Base-by-base conservation (phyloP, 1,139 yeast genomes). In the Geotrichum siamense region DNA sequence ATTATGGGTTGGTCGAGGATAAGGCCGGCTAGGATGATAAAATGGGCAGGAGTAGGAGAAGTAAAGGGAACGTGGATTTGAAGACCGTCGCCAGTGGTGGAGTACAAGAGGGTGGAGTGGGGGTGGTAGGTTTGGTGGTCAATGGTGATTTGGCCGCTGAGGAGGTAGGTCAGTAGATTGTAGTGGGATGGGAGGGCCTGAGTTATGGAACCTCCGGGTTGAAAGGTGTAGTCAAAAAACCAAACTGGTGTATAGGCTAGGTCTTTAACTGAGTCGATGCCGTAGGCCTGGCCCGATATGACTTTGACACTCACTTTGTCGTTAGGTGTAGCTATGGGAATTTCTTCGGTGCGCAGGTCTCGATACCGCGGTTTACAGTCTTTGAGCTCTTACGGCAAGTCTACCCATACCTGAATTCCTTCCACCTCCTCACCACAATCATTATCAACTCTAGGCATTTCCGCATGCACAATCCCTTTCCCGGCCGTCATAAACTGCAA, bases 401-500 rank as follows among this genome's bases (percentile, higher is more conserved):
- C 94, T 38, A 85, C 91, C 93, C 94, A 85, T 40, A 86, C 65
- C 62, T 84, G 94, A 68, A 85, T 67, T 43, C 94, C 94, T 27
- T 67, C 71, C 37, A 77, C 75, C 19, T 20, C 35, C 17, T 26
- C 39, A 30, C 33, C 39, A 8, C 20, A 16, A 3, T 41, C 38
- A 9, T 32, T 20, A 52, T 71, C 72, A 34, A 71, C 70, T 23
- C 82, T 75, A n/a, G 95, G 95, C 78, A 84, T 82, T 58, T 84
- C 94, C 3, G 87, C 75, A 58, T 86, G 95, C 30, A 84, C 86
- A 37, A 86, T 78, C 44, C 95, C 96, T 53, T 73, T 75, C 46
- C 96, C 96, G 9, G 96, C 96, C 47, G 95, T 87, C 94, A 87
- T 87, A 60, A 87, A 86, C 65, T 87, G 96, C 54, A 87, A 69